phyloP scores from a whole-genome alignment of 495 filamentous ascomycete species.

The Trichocladium antarcticum region DNA sequence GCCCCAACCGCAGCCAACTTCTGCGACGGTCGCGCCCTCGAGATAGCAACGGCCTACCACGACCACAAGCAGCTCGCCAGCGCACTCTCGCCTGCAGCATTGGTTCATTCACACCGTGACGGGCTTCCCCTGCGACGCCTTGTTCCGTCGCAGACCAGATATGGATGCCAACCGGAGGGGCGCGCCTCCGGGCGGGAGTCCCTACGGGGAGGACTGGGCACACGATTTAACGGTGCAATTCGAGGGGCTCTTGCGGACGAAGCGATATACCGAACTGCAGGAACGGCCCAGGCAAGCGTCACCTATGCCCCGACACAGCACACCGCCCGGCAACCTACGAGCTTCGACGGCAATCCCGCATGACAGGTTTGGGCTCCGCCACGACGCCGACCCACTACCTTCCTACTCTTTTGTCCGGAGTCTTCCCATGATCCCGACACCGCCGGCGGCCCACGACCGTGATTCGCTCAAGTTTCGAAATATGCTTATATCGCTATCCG shows the following conservation, averaged over 20 bases:
- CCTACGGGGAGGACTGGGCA: slow-evolving; percentile 44
- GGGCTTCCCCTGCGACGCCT: no score
- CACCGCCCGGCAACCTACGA: slow-evolving; percentile 34
- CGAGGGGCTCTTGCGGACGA: slow-evolving; percentile 64
- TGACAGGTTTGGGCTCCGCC: slow-evolving; percentile 34
- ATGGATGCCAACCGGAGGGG: slow-evolving; percentile 21
- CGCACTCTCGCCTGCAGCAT: no score
- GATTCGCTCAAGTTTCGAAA: slow-evolving; percentile 73
- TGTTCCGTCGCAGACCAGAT: background rate
- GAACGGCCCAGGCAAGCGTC: slow-evolving; percentile 43
- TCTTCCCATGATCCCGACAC: slow-evolving; percentile 68
- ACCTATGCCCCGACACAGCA: slow-evolving; percentile 39
- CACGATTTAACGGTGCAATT: slow-evolving; percentile 49
- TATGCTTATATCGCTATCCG: slow-evolving; percentile 66
- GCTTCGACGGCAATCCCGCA: slow-evolving; percentile 30
- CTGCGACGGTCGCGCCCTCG: no score
- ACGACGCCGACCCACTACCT: slow-evolving; percentile 37
- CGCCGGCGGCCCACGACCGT: slow-evolving; percentile 55
- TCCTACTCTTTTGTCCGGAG: slow-evolving; percentile 59
- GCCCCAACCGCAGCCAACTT: no score
- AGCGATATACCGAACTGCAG: slow-evolving; percentile 64
- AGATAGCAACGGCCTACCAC: no score
- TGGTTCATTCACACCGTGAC: no score
- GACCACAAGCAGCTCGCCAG: no score
- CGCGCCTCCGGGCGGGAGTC: slow-evolving; percentile 18